Evolutionary conservation across 495 filamentous ascomycete species (phyloP).

Genomic region (Delitschia confertaspora): DNA sequence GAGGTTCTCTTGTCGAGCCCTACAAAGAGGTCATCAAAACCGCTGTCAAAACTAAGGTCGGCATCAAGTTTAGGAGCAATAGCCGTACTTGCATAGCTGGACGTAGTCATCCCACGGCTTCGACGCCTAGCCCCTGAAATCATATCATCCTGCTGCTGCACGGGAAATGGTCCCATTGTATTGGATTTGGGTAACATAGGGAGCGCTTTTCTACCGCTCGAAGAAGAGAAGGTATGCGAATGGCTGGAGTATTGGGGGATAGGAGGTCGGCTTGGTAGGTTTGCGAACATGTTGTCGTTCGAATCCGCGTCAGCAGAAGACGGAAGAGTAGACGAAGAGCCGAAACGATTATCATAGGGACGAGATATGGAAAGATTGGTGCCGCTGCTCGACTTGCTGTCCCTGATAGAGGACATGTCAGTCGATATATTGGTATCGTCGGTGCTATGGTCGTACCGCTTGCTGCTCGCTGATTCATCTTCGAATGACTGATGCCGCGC

Average conservation of each 20-base stretch:
- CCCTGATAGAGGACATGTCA: conserved; percentile 15
- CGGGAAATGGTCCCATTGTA: too few relatives aligned
- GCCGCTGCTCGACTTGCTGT: conserved; percentile 24
- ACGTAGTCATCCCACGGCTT: conserved; percentile 29
- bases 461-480: conserved; percentile 18
- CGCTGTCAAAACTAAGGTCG: conserved; percentile 29
- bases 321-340: conserved; percentile 25
- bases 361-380: conserved; percentile 15
- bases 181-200: conserved; percentile 6
- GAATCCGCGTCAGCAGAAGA: conserved; percentile 23
- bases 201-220: conserved; percentile 5
- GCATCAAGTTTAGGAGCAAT: conserved; percentile 30
- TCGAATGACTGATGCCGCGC: conserved; percentile 24
- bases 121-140: background rate
- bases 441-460: conserved; percentile 19
- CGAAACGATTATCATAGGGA: conserved; percentile 17
- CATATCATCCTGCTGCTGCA: background rate
- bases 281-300: conserved; percentile 21
- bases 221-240: conserved; percentile 2
- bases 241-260: conserved; percentile 9
- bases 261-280: conserved; percentile 11
- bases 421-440: conserved; percentile 1
- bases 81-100: conserved; percentile 38
- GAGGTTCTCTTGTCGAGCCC: conserved; percentile 18
- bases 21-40: conserved; percentile 34